phyloP scores from a whole-genome alignment of 1,284 basidiomycete species.

The Ustilago loliicola region DNA sequence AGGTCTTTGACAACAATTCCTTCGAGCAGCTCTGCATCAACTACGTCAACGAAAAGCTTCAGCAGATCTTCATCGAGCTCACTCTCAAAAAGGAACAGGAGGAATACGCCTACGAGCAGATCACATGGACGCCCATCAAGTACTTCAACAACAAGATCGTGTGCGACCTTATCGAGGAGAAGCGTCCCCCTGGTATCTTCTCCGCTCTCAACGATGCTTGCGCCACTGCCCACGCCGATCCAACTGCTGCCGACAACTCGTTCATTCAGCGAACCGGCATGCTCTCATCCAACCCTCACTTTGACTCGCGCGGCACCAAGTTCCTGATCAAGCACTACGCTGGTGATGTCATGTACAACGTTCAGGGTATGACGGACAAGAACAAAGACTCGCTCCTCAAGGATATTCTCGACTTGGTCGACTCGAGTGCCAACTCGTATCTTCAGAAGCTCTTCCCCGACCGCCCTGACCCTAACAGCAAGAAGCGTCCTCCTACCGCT shows the following conservation, averaged over 20 bases:
- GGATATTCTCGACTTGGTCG: constrained; percentile 91
- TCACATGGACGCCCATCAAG: constrained; percentile 98
- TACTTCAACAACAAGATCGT: constrained; percentile 78
- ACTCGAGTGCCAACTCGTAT: constrained; percentile 74
- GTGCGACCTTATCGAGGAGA: constrained; percentile 97
- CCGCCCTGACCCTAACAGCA: constrained; percentile 93
- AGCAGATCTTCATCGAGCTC: constrained; percentile 97
- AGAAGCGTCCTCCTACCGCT: constrained; percentile 97
- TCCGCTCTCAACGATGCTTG: constrained; percentile 98
- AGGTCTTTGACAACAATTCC: constrained; percentile 98
- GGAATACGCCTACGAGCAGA: constrained; percentile 97
- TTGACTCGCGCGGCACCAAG: constrained; percentile 76
- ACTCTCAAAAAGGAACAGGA: constrained; percentile 99
- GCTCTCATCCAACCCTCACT: constrained; percentile 75
- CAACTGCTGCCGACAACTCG: constrained; percentile 94
- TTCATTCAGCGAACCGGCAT: constrained; percentile 90
- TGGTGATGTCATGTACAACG: constrained; percentile 98
- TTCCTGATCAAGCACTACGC: constrained; percentile 81
- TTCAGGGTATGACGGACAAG: constrained; percentile 99
- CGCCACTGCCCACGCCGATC: constrained; percentile 97
- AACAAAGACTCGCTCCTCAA: constrained; percentile 98
- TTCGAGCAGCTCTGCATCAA: constrained; percentile 99
- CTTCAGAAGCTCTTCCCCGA: constrained; percentile 92
- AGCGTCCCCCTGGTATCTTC: constrained; percentile 95
- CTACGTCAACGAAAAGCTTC: constrained; percentile 98